Conservation (phyloP, 2,329 filamentous ascomycete genomes). For the Huntiella moniliformis region DNA sequence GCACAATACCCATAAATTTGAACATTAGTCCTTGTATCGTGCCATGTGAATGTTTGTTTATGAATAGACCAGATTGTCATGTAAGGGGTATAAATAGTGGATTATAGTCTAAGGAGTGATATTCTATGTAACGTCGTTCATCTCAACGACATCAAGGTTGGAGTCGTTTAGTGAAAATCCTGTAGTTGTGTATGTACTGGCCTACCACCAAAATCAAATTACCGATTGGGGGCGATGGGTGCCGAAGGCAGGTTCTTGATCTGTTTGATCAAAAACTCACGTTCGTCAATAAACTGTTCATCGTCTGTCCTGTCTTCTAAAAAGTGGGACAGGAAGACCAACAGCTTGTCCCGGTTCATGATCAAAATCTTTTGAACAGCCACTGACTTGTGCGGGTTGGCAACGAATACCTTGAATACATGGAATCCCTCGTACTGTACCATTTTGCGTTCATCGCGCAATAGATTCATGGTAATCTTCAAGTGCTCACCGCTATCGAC, state of each 20-base stretch:
- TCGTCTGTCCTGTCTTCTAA: constrained; percentile 90
- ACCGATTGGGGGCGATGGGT: constrained; percentile 34
- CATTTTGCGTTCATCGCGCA: constrained; percentile 94
- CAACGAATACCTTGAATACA: constrained; percentile 98
- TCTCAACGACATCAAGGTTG: too few relatives aligned
- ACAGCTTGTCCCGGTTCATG: constrained; percentile 82
- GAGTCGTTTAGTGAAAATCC: background rate
- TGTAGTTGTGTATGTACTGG: background rate
- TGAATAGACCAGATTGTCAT: too few relatives aligned
- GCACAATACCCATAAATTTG: too few relatives aligned
- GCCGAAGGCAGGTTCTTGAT: constrained; percentile 51
- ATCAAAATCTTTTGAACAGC: constrained; percentile 89
- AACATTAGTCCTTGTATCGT: too few relatives aligned
- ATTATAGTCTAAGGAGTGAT: background rate
- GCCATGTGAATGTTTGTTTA: too few relatives aligned
- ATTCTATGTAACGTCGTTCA: background rate
- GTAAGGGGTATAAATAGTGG: background rate
- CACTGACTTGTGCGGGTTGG: constrained; percentile 94
- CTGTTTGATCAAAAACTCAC: constrained; percentile 90
- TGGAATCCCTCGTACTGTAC: constrained; percentile 99
- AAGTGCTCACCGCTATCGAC: constrained; percentile 89
- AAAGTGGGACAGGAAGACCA: constrained; percentile 79
- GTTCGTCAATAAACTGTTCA: constrained; percentile 96
- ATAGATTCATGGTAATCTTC: constrained; percentile 94
- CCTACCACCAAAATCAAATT: constrained; percentile 7